These are phyloP conservation scores for Reutealis trisperma DNA, from an alignment of 345 rosid genomes.

Conservation along the genomic window DNA sequence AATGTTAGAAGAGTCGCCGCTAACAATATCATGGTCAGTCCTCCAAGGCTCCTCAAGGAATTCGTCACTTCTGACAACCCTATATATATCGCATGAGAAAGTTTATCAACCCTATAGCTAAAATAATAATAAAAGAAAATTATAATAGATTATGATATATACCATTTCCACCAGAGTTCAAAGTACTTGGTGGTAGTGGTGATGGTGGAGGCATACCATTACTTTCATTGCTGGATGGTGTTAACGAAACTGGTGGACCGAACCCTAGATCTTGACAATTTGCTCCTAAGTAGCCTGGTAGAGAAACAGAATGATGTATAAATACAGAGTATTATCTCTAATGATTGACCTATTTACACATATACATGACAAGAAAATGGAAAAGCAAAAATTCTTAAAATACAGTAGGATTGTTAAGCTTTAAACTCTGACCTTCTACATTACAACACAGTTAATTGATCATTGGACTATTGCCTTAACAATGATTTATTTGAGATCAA, in stretches of 20 bases:
- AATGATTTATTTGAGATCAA: background rate
- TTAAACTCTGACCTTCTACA: too few species aligned
- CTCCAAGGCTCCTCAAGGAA: constrained; percentile 7
- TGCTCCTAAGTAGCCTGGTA: constrained; percentile 15
- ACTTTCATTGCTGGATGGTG: background rate
- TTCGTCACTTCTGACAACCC: background rate
- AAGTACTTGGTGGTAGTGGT: background rate
- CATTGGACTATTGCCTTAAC: background rate
- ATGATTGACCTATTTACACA: background rate
- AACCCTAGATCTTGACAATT: constrained; percentile 11
- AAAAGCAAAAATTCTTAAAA: background rate
- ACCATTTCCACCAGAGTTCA: background rate
- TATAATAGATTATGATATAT: background rate
- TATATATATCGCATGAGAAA: background rate
- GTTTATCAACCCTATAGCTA: too few species aligned
- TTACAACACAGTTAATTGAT: too few species aligned
- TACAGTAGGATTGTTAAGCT: too few species aligned
- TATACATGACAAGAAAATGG: background rate
- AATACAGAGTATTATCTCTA: background rate
- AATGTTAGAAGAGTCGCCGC: background rate
- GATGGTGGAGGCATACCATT: background rate
- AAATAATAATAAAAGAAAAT: background rate
- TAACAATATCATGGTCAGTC: background rate
- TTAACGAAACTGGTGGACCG: background rate
- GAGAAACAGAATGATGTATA: background rate